Evolutionary conservation across 495 filamentous ascomycete species (phyloP).

Genomic region (Penicillium argentinense): DNA sequence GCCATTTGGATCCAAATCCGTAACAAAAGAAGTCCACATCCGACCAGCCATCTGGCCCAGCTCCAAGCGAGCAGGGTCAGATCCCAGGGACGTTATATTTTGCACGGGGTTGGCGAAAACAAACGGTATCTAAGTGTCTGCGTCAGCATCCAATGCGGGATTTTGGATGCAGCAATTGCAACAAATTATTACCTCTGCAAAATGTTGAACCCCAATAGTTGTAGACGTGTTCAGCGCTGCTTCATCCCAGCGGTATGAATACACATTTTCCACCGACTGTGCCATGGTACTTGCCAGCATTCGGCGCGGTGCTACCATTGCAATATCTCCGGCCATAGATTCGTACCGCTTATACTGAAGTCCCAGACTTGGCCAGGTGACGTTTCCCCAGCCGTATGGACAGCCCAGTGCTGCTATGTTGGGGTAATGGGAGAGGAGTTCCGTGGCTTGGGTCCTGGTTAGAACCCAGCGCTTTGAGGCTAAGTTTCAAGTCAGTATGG

Average conservation of each 20-base stretch:
- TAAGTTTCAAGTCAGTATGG: background rate
- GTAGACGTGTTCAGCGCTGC: conserved; percentile 29
- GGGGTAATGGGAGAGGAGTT: conserved; percentile 38
- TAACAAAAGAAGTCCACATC: conserved; percentile 56
- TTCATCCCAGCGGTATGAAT: conserved; percentile 57
- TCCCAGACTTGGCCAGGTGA: conserved; percentile 42
- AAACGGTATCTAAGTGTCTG: conserved; percentile 32
- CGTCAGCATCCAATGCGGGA: background rate
- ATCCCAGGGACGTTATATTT: conserved; percentile 30
- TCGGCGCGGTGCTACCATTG: conserved; percentile 56
- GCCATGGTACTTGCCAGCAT: conserved; percentile 52
- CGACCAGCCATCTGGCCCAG: conserved; percentile 45
- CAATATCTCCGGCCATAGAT: conserved; percentile 54
- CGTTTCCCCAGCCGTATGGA: conserved; percentile 52
- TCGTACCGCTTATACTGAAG: conserved; percentile 52
- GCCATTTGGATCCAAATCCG: conserved; percentile 50
- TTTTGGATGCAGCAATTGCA: background rate
- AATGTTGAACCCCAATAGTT: conserved; percentile 36
- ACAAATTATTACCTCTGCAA: conserved; percentile 29
- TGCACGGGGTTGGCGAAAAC: conserved; percentile 53
- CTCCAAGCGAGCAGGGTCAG: conserved; percentile 29
- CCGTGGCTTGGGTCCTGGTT: conserved; percentile 25
- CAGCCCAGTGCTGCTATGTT: conserved; percentile 44
- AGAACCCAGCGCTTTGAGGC: conserved; percentile 42
- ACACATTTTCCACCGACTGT: conserved; percentile 39